Base-by-base conservation (phyloP, 495 filamentous ascomycete species). In the Neurospora sp. region DNA sequence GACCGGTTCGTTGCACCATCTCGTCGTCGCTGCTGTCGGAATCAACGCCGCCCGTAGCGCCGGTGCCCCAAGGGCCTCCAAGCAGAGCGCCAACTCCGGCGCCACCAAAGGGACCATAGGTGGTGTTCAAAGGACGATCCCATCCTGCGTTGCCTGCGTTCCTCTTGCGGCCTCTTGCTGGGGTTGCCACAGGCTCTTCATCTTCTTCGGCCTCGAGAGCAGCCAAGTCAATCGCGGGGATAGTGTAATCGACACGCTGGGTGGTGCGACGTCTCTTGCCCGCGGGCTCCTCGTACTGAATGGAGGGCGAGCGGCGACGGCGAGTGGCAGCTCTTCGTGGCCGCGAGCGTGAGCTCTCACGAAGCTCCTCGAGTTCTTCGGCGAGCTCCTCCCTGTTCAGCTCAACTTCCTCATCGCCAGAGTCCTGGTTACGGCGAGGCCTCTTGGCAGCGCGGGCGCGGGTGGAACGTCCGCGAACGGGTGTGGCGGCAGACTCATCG, bases 1-100 rank as follows among this genome's bases (percentile, higher is more conserved):
- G 77, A 35, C 85, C 87, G 46, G 86, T 85, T 11, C 90, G 86
- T 39, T 88, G 86, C 73, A 87, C 87, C 74, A 84, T 86, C 78
- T 99, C 96, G 74, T 99, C 96, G 75, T 99, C 96, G 78, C 96
- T 98, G 79, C 94, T 98, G 78, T 99, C 96, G 23, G 94, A 97
- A 76, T 98, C 94, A 11, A 89, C 92, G 74, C 92, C 92, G 37
- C 90, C 93, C 66, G 89, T 87, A 9, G 93, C 91, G n/a, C 84
- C 90, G 75, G 89, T 88, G 39, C 90, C 92, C 78, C 90, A 93
- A n/a, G 92, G 91, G 6, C 90, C 91, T 72, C 88, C 92, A 76
- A 96, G 88, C 23, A 96, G 85, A 10, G 94, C 87, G 23, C 89
- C 84, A 69, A 88, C 85, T 10, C 92, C 92, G 69, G 89, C 89